phyloP scores from a whole-genome alignment of 2,329 filamentous ascomycete species.

The Cylindrodendrum hubeiense region DNA sequence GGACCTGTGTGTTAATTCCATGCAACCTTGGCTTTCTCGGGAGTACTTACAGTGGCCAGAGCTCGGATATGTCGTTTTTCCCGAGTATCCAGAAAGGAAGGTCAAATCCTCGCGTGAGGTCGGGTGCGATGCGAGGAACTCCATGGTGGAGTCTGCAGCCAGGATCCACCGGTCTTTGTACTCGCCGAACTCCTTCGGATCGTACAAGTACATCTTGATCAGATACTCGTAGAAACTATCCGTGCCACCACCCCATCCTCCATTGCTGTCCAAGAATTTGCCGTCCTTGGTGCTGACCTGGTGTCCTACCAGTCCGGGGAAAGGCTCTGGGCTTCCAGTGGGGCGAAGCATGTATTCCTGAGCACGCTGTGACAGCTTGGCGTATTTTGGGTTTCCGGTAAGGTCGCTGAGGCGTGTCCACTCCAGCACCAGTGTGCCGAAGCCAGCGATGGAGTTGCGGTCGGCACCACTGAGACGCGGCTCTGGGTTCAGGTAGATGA shows the following conservation, averaged over 20 bases:
- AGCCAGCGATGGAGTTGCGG: conserved; percentile 80
- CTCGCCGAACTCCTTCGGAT: conserved; percentile 69
- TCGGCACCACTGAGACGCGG: conserved; percentile 60
- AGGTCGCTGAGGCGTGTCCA: conserved; percentile 86
- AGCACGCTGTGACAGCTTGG: conserved; percentile 72
- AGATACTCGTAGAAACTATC: conserved; percentile 93
- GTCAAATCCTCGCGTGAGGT: conserved; percentile 76
- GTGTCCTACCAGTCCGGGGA: conserved; percentile 80
- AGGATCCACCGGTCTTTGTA: conserved; percentile 82
- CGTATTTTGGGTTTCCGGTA: conserved; percentile 76
- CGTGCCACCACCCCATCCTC: conserved; percentile 82
- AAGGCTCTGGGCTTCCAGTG: conserved; percentile 71
- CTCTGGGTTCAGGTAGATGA: conserved; percentile 69
- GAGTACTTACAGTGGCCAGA: conserved; percentile 63
- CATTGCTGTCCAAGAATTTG: conserved; percentile 72
- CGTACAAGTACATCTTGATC: conserved; percentile 91
- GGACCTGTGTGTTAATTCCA: conserved; percentile 48
- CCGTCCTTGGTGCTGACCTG: conserved; percentile 75
- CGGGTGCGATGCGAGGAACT: conserved; percentile 78
- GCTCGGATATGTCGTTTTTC: conserved; percentile 55
- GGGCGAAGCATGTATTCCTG: conserved; percentile 77
- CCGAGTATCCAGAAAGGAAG: conserved; percentile 72
- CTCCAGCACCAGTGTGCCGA: conserved; percentile 84
- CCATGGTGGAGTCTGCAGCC: conserved; percentile 82
- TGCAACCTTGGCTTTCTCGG: neutral